These are phyloP conservation scores for Handroanthus guayacan DNA, from an alignment of 257 asterid species.

Conservation along the genomic window DNA sequence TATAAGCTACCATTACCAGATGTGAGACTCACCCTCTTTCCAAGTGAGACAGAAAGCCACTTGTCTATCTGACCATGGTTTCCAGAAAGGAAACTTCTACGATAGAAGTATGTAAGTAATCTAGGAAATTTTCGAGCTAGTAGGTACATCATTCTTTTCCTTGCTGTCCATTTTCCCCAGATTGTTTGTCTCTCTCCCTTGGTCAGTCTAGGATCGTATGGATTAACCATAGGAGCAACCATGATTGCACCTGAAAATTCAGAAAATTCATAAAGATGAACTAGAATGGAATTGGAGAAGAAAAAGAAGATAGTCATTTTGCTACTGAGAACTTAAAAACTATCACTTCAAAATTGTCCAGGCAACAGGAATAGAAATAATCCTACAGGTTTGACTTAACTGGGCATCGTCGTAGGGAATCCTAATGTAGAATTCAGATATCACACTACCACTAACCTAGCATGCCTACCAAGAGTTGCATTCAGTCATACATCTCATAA, in stretches of 20 bases:
- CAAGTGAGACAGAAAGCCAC: conserved; percentile 73
- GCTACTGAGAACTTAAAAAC: background rate
- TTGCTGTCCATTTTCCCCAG: conserved; percentile 78
- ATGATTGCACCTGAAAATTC: conserved; percentile 80
- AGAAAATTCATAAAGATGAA: conserved; percentile 27
- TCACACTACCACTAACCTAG: too few relatives aligned
- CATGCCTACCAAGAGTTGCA: too few relatives aligned
- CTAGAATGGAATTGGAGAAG: conserved; percentile 26
- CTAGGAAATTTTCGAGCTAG: conserved; percentile 78
- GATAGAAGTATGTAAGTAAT: conserved; percentile 72
- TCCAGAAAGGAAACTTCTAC: conserved; percentile 85
- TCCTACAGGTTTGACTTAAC: background rate
- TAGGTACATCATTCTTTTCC: conserved; percentile 66
- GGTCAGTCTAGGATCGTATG: conserved; percentile 82
- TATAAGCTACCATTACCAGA: background rate
- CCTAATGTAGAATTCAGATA: background rate
- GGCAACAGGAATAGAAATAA: background rate
- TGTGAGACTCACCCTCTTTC: conserved; percentile 59
- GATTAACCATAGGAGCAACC: conserved; percentile 93
- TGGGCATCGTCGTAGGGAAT: background rate
- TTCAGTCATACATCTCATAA: background rate
- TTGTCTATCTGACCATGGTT: conserved; percentile 68
- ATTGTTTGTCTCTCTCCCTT: conserved; percentile 77
- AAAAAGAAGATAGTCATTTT: background rate
- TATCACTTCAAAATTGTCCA: background rate